Evolutionary conservation across 2,329 filamentous ascomycete species (phyloP).

Genomic region (Dactylellina haptotyla): DNA sequence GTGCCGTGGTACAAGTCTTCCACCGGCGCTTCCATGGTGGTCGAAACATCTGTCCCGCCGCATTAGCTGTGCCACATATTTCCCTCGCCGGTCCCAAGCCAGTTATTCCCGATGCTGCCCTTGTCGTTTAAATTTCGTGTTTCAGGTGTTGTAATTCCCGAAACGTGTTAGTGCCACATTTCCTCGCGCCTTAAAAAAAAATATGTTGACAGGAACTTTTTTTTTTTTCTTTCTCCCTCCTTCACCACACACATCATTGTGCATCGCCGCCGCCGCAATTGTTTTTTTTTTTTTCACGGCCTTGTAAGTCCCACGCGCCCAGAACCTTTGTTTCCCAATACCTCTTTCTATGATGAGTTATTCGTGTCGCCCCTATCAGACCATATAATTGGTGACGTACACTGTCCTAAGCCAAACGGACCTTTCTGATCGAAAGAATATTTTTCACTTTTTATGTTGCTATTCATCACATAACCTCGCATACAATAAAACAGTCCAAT

Average conservation of each 20-base stretch:
- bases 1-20: no score
- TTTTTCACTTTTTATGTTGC: background rate
- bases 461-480: background rate
- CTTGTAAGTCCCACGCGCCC: background rate
- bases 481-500: no score
- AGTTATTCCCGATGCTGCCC: no score
- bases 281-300: no score
- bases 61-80: no score
- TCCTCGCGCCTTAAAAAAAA: no score
- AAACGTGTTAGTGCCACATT: no score
- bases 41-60: no score
- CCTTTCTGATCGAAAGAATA: constrained; percentile 39
- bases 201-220: background rate
- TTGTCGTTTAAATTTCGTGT: no score
- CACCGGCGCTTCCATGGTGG: no score
- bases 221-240: background rate
- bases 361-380: constrained; percentile 55
- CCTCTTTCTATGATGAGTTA: constrained; percentile 47
- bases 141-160: no score
- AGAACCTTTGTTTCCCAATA: background rate
- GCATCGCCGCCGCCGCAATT: background rate
- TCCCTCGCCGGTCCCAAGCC: no score
- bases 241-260: background rate
- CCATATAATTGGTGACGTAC: constrained; percentile 52
- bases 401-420: constrained; percentile 55